Evolutionary conservation across 108 stramenopile genomes (phyloP), one percentile per base, ranked within the genome.

Genomic region (Cyclostephanos tholiformis): DNA sequence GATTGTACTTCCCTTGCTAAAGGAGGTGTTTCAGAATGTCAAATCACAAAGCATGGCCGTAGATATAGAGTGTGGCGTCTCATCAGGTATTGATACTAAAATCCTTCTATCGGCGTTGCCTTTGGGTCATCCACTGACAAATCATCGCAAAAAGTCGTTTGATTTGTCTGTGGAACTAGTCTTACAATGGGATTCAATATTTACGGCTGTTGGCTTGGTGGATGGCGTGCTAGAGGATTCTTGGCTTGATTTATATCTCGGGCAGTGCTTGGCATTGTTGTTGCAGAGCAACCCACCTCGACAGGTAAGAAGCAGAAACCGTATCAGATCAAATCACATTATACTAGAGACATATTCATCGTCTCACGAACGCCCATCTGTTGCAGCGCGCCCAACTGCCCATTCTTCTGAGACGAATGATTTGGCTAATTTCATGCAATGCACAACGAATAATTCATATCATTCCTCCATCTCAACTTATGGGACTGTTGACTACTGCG

Each of bases 341-440:
- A n/a, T n/a, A n/a, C n/a, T n/a, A n/a, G n/a, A n/a, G n/a, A n/a
- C n/a, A n/a, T n/a, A n/a, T 32, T 58, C 30, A 58, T 27, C 25
- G 1, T 2, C 26, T 41, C 32, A 69, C 56, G 5, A n/a, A 19
- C 11, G 10, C 29, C 51, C 46, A 62, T 49, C 30, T 20, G 3
- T 8, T 6, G 13, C 22, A 66, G 41, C 57, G 66, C 6, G 58
- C n/a, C 19, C 4, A 65, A 6, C 60, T 82, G 27, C 82, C 76
- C 26, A 73, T 82, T 32, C 71, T 82, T 26, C 65, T 65, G 27
- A 76, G 66, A 36, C 49, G 82, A 20, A 77, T 82, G 6, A 52
- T 82, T 14, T 82, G 82, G 82, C 64, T 82, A 6, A 26, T 78
- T 11, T 66, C 66, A 13, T 75, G 74, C 72, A 73, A 77, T 63